Conservation (phyloP, 2,329 filamentous ascomycete genomes). For the Trichoderma atrobrunneum region DNA sequence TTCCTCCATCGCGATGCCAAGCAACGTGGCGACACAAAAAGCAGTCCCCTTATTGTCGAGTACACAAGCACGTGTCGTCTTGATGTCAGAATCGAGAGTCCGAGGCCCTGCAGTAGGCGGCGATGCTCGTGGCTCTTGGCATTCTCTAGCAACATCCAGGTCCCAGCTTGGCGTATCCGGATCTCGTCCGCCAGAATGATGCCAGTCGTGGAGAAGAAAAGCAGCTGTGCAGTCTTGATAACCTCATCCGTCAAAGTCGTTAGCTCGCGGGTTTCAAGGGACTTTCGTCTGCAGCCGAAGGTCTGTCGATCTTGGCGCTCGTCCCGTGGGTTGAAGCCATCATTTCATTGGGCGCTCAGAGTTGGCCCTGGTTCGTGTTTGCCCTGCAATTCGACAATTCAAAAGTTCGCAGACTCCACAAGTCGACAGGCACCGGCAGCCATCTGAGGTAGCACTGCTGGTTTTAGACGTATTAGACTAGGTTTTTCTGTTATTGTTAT, state of each 20-base stretch:
- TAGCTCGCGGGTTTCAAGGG: not conserved
- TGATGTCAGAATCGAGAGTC: not conserved
- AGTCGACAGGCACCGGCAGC: not conserved
- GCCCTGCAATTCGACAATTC: not conserved
- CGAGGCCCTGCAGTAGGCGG: not conserved
- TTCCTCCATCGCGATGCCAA: not conserved
- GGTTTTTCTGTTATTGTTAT: not conserved
- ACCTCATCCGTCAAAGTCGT: not conserved
- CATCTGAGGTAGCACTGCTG: not conserved
- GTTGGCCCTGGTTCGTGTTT: not conserved
- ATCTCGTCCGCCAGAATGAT: not conserved
- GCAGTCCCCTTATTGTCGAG: not conserved
- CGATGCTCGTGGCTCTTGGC: not conserved
- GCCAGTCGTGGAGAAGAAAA: no score
- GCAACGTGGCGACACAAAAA: not conserved
- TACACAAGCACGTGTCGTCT: constrained; percentile 2
- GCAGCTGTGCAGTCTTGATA: not conserved
- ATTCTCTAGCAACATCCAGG: not conserved
- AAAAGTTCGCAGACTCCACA: constrained; percentile 11
- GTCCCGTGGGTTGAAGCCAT: constrained; percentile 9
- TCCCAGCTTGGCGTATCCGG: not conserved
- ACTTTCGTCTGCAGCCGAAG: not conserved
- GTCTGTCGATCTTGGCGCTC: not conserved
- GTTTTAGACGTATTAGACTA: not conserved
- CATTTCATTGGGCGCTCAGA: not conserved